Evolutionary conservation across 495 filamentous ascomycete species (phyloP), one percentile per base, ranked within the genome.

Genomic region (Neurospora pannonica): DNA sequence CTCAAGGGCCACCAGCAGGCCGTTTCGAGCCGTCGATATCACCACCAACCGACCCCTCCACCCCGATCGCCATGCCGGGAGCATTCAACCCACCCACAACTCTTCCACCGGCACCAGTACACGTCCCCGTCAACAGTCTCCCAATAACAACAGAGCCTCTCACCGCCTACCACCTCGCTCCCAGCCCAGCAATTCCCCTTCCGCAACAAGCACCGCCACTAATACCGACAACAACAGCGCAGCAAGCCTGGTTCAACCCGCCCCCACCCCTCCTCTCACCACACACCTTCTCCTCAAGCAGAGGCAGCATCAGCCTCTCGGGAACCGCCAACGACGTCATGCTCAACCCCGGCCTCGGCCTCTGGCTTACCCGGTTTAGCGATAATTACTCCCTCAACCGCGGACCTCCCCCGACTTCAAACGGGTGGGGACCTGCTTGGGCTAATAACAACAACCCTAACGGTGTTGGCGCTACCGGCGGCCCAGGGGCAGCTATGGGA

Each of bases 201-300:
- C 77, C 77, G 8, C 70, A 31, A 37, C 74, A 54, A 69, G 74
- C 34, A 38, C 75, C 31, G 74, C 84, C 13, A 72, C 81, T 15
- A 84, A 72, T 83, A 8, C 83, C 83, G 11, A 78, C 80, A 48
- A 71, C 78, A n/a, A 79, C 75, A 3, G 78, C 81, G 10, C 76
- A 78, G 5, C 79, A 81, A 7, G 81, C 84, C 73, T 86, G 85
- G 85, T 83, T 83, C 77, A 81, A 78, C 48, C 81, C 88, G 0
- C 88, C 88, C 5, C 87, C 87, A 7, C 82, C 85, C 2, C 86
- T 89, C 83, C 76, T 88, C 81, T 74, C 88, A 77, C 74, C 83
- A 78, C 76, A 87, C 79, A 70, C 75, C 31, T 79, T 78, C 48
- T 72, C 72, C 54, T 67, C 54, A 67, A 67, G 54, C 28, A 67